Base-by-base conservation (phyloP, 2,329 filamentous ascomycete genomes). In the Emmonsiellopsis sp. region DNA sequence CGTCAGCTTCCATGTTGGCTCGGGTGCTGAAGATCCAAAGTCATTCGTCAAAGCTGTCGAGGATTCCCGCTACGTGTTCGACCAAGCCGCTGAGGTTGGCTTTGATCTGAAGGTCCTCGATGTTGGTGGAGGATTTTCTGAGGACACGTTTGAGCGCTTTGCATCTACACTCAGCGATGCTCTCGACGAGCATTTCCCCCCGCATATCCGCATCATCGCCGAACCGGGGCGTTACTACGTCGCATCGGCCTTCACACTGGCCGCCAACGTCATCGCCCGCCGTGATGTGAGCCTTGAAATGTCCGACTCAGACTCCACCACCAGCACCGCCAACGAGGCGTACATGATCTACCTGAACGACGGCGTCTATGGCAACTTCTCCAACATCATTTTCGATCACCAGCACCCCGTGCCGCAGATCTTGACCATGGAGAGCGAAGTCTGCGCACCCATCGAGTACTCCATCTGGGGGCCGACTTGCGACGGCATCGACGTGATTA, bases 261-360 rank as follows among this genome's bases (percentile, higher is more conserved):
- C 93, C 44, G 93, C 88, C 75, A 92, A 95, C 72, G 83, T 98
- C 68, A 98, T 97, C 68, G 92, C 93, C 33, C 89, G 93, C 56
- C 92, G 93, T 65, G 90, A 89, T 42, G 85, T 97, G 54, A 55
- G 52, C 36, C 43, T 53, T 14, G 54, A 56, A 17, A 47, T 48
- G 32, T 59, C 57, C 33, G 57, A 59, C 42, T 55, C 55, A 3
- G 57, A 57, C 4, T 59, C 57, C 10, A 49, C 50, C 44, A 79
- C 85, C 58, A 84, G 92, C 65, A 82, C 87, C 3, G 21, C 3
- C 11, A 75, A 75, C 40, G 67, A 68, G 46, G 88, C 85, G 61
- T 96, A 95, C 78, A 98, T 97, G 93, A 75, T 96, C 46, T 98
- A 98, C 70, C 77, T 97, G 69, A 98, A 98, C 68, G 93, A 98